Percentiles rank a stretch among this genome's conserved stretches.
phyloP scores from a whole-genome alignment of 192 early-diverging fungal genomes.

The Coemansia sp. region DNA sequence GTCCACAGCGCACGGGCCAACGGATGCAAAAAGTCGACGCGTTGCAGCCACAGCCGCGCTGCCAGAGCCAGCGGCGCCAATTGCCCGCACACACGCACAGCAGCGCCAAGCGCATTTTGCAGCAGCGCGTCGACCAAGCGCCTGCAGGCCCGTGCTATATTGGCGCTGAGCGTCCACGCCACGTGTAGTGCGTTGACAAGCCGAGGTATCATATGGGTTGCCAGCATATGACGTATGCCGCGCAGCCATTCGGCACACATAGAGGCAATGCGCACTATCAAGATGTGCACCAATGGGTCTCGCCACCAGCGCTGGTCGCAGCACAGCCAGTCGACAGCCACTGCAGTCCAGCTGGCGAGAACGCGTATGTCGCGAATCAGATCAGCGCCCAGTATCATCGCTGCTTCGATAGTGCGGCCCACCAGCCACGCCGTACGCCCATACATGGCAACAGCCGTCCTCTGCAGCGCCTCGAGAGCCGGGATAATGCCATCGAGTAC shows the following conservation, averaged over 20 bases:
- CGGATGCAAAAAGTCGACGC: neutral
- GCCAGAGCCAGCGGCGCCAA: neutral
- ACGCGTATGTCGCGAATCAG: conserved; percentile 18
- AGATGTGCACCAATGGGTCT: neutral
- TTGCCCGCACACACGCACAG: neutral
- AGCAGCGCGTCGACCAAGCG: conserved; percentile 8
- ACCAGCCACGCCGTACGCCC: conserved; percentile 25
- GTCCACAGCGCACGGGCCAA: neutral
- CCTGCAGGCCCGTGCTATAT: neutral
- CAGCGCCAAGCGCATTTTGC: neutral
- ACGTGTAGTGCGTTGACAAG: neutral
- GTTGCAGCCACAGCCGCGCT: neutral
- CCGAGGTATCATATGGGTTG: neutral
- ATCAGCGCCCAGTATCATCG: conserved; percentile 20
- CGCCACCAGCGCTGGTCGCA: conserved; percentile 35
- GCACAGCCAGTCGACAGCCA: conserved; percentile 8
- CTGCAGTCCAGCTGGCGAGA: conserved; percentile 1
- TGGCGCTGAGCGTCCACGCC: neutral
- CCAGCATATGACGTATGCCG: neutral
- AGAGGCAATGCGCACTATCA: neutral
- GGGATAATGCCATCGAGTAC: conserved; percentile 32
- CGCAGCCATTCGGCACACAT: neutral
- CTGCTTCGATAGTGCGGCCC: conserved; percentile 14
- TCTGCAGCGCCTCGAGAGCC: neutral
- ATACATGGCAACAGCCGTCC: neutral